Base-by-base conservation (phyloP, 2,329 filamentous ascomycete species). In the Talaromyces sp. region DNA sequence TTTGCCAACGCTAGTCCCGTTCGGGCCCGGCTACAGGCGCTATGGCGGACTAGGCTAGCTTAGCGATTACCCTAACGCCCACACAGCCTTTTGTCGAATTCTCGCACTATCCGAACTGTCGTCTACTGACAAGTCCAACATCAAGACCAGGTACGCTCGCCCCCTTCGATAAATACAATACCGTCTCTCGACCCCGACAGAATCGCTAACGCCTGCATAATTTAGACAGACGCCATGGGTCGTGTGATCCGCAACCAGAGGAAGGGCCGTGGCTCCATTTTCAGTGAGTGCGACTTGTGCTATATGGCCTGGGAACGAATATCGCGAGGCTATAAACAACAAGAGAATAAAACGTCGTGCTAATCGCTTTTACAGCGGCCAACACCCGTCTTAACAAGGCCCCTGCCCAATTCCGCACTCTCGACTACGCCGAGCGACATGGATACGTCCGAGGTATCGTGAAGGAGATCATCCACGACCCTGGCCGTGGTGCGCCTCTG, bases 401-500 rank as follows among this genome's bases (percentile, higher is more conserved):
- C 67, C 90, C 91, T 68, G 91, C 93, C 77, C 90, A 96, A 83
- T 97, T 99, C 89, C 86, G 94, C 81, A 91, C 86, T 73, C 90
- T 97, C 86, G 94, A 99, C 80, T 99, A 86, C 80, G 88, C 92
- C 79, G 92, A 97, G 85, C 88, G 91, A 78, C 93, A 97, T 87
- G 94, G 94, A 75, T 99, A 99, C 85, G 84, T 96, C 77, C 91
- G 94, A 73, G 94, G 94, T 82, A 87, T 97, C 69, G 92, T 99
- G 78, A 96, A 94, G 88, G 91, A 97, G 77, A 97, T 97, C 82
- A 90, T 99, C 82, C 94, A 99, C 88, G 94, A 99, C 83, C 87
- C 92, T 74, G 94, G 94, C 80, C 92, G 94, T 83, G 94, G 94
- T 84, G 92, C 95, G 81, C 94, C 94, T 74, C 91, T 99, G 77